phyloP scores from a whole-genome alignment of 768 basidiomycete species.

The Collybia mongolica region DNA sequence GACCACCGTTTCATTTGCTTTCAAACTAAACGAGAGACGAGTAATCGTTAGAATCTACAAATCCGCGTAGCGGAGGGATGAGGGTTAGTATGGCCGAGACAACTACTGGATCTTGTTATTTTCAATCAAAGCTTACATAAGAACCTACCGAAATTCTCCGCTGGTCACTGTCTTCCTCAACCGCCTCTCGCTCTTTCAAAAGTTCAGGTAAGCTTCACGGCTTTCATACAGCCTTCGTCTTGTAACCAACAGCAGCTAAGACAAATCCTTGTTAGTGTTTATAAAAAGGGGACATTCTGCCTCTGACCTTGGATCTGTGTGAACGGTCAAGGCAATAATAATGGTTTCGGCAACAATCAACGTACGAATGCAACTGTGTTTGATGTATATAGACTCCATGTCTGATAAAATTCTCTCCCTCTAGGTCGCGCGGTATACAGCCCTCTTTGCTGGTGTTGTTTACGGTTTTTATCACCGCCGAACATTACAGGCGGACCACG shows the following conservation, averaged over 20 bases:
- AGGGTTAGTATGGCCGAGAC: neutral
- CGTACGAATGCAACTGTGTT: constrained; percentile 39
- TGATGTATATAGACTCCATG: neutral
- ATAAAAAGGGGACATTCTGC: constrained; percentile 18
- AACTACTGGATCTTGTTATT: neutral
- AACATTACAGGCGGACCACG: constrained; percentile 80
- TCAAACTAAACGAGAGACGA: too few species aligned
- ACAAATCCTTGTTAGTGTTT: neutral
- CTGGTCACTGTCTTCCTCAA: constrained; percentile 17
- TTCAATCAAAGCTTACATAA: constrained; percentile 31
- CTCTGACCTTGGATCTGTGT: constrained; percentile 25
- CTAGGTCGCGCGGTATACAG: constrained; percentile 93
- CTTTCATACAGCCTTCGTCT: neutral
- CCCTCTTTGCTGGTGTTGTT: constrained; percentile 79
- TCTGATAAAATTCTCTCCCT: neutral
- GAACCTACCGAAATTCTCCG: constrained; percentile 45
- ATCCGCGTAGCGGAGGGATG: neutral
- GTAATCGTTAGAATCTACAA: neutral
- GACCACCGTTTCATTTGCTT: too few species aligned
- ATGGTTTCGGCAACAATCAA: constrained; percentile 81
- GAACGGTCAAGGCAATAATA: constrained; percentile 28
- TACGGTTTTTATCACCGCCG: constrained; percentile 94
- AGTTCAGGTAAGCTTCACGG: constrained; percentile 28
- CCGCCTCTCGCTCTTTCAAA: constrained; percentile 27
- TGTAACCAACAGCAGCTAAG: neutral